Percentiles rank a stretch among this genome's conserved stretches.
These are phyloP conservation scores for Diversispora eburnea DNA, from an alignment of 192 early-diverging fungal genomes.

Conservation along the genomic window DNA sequence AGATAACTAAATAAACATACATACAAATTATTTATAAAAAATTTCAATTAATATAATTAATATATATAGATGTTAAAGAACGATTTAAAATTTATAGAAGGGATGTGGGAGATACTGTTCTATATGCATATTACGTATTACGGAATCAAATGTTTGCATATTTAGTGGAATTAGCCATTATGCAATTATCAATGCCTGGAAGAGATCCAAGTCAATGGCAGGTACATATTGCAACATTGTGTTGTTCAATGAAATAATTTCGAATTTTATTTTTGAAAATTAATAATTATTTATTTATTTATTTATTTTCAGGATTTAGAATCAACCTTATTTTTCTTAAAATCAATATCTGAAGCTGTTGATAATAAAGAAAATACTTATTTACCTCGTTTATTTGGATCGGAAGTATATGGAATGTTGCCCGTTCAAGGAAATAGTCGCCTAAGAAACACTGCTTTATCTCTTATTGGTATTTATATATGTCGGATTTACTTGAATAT, in stretches of 20 bases:
- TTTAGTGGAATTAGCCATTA: conserved; percentile 36
- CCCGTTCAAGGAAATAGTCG: conserved; percentile 39
- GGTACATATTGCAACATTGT: conserved; percentile 32
- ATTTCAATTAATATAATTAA: not conserved
- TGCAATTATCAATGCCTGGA: conserved; percentile 27
- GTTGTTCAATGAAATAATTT: conserved; percentile 1
- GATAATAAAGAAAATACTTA: conserved; percentile 47
- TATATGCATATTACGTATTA: conserved; percentile 65
- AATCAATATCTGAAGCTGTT: conserved; percentile 64
- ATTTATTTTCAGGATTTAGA: conserved; percentile 38
- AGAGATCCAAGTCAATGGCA: conserved; percentile 24
- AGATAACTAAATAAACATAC: too few species aligned
- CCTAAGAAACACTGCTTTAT: conserved; percentile 45
- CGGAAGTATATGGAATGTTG: conserved; percentile 49
- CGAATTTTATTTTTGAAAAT: not conserved
- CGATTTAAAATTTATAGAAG: conserved; percentile 60
- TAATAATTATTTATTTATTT: not conserved
- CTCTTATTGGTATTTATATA: conserved; percentile 40
- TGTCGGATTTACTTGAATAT: not conserved
- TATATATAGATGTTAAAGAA: conserved; percentile 47
- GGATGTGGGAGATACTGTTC: conserved; percentile 71
- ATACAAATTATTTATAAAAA: too few species aligned
- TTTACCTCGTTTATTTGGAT: conserved; percentile 58
- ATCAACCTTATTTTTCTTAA: conserved; percentile 61
- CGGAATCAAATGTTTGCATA: conserved; percentile 51